Evolutionary conservation across 352 stramenopile species (phyloP).

Genomic region (Globisporangium mamillatum): DNA sequence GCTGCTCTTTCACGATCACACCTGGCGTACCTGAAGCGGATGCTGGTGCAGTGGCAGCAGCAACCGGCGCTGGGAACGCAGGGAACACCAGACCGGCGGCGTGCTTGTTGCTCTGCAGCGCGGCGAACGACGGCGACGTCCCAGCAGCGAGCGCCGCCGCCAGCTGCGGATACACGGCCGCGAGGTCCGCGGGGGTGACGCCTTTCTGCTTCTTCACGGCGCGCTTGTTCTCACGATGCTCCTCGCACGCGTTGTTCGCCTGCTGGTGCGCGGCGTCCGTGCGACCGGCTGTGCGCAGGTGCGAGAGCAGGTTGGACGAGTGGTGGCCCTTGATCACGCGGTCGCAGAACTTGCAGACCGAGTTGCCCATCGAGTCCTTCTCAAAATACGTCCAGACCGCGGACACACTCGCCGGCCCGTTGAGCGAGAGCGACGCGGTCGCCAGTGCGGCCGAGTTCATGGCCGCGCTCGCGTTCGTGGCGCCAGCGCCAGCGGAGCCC

Average conservation of each 20-base stretch:
- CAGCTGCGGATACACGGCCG: slow-evolving; percentile 39
- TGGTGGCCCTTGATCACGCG: slow-evolving; percentile 86
- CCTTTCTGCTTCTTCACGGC: slow-evolving; percentile 76
- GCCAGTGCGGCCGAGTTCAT: slow-evolving; percentile 5
- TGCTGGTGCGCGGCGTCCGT: slow-evolving; percentile 72
- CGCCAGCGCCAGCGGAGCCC: not conserved
- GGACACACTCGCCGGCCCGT: slow-evolving; percentile 57
- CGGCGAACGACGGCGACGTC: not conserved
- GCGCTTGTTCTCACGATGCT: slow-evolving; percentile 79
- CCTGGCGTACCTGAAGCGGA: not conserved
- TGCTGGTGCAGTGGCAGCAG: not conserved
- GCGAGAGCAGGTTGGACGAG: slow-evolving; percentile 78
- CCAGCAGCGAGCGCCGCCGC: slow-evolving; percentile 24
- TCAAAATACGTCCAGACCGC: slow-evolving; percentile 85
- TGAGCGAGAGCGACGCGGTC: slow-evolving; percentile 16
- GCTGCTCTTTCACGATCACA: slow-evolving; percentile 45
- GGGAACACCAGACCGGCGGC: not conserved
- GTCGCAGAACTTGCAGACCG: slow-evolving; percentile 82
- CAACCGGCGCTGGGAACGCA: not conserved
- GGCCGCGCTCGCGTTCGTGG: slow-evolving; percentile 2
- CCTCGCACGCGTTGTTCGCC: slow-evolving; percentile 69
- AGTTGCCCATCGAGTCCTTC: slow-evolving; percentile 73
- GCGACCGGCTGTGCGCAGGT: slow-evolving; percentile 69
- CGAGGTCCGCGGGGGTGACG: slow-evolving; percentile 52
- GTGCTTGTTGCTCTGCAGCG: not conserved